Percentiles rank a stretch among this genome's conserved stretches.
Conservation (phyloP, 805 yeast genomes). For the Metschnikowia shivogae region DNA sequence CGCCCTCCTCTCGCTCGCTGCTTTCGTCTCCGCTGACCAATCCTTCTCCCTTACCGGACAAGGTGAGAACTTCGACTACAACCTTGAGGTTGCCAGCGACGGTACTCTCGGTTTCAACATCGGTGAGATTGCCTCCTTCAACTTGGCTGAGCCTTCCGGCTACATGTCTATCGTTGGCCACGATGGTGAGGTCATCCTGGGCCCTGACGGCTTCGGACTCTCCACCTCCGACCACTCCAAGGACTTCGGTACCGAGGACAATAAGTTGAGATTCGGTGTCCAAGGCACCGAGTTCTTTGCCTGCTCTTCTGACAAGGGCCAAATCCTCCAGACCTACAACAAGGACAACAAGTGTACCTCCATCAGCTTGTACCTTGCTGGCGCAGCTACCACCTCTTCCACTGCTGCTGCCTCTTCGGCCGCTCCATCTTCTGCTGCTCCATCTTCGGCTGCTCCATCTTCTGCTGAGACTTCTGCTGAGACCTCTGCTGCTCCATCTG, state of each 20-base stretch:
- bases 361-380: conserved; percentile 10
- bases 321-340: conserved; percentile 10
- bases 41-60: conserved; percentile 25
- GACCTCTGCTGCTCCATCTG: conserved; percentile 25
- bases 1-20: conserved; percentile 23
- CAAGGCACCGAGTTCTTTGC: conserved; percentile 22
- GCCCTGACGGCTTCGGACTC: conserved; percentile 16
- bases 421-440: conserved; percentile 7
- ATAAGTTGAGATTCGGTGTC: conserved; percentile 23
- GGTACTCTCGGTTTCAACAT: conserved; percentile 3
- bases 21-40: conserved; percentile 29
- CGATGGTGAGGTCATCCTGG: conserved; percentile 12
- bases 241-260: conserved; percentile 25
- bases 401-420: not conserved
- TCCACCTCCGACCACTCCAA: conserved; percentile 20
- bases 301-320: conserved; percentile 20
- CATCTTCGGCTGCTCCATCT: conserved; percentile 12
- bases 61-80: conserved; percentile 22
- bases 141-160: conserved; percentile 30
- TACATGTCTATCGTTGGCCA: conserved; percentile 22
- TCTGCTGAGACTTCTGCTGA: conserved; percentile 1
- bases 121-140: conserved; percentile 18
- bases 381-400: conserved; percentile 15
- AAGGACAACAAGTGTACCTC: conserved; percentile 7
- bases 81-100: conserved; percentile 14